Evolutionary conservation across 129 eudicot species (phyloP).

Genomic region (Erigeron canadensis): DNA sequence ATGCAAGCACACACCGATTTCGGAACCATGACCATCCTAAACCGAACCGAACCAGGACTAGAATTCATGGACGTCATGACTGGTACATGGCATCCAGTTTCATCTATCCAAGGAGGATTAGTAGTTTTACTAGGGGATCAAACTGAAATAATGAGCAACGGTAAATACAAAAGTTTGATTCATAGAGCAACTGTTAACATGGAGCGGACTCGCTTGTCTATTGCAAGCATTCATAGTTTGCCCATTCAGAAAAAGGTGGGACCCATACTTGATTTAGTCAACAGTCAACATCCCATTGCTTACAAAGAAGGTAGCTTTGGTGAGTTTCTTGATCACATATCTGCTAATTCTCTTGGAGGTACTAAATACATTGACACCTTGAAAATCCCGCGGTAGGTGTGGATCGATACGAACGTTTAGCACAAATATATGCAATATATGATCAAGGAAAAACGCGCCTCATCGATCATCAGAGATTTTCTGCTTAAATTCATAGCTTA

Average conservation of each 20-base stretch:
- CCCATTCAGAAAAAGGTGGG: conserved; percentile 42
- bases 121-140: conserved; percentile 59
- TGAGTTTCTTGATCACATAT: conserved; percentile 44
- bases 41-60: conserved; percentile 45
- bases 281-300: conserved; percentile 35
- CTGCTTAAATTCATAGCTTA: no score
- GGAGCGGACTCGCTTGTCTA: conserved; percentile 42
- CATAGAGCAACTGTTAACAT: conserved; percentile 48
- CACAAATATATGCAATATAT: no score
- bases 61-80: conserved; percentile 44
- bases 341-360: conserved; percentile 35
- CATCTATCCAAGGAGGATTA: conserved; percentile 40
- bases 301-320: conserved; percentile 53
- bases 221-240: conserved; percentile 63
- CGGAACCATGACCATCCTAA: conserved; percentile 46
- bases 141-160: conserved; percentile 57
- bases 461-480: no score
- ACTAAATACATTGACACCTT: conserved; percentile 51
- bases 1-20: conserved; percentile 58
- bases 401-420: no score
- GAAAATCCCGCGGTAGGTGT: conserved; percentile 16
- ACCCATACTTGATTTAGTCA: conserved; percentile 49
- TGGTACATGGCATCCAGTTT: conserved; percentile 46
- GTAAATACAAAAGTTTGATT: conserved; percentile 42
- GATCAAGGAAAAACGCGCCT: no score